These are phyloP conservation scores for Lecanicillium sp. DNA, from an alignment of 2,329 filamentous ascomycete genomes.

Conservation along the genomic window DNA sequence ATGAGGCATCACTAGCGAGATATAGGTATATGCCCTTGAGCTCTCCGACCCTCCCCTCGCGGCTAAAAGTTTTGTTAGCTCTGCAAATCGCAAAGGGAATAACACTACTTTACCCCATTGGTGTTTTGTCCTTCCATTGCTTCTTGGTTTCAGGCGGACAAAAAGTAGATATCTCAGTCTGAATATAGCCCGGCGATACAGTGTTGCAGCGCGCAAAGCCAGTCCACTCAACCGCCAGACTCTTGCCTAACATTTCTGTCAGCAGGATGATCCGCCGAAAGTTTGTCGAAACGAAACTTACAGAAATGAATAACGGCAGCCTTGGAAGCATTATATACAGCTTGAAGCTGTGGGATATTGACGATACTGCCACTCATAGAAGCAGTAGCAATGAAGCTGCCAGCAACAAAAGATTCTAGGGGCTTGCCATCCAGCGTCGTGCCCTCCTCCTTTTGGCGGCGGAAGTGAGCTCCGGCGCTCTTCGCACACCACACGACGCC, in stretches of 20 bases:
- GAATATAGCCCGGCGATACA: constrained; percentile 29
- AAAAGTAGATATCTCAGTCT: constrained; percentile 47
- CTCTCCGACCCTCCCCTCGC: constrained; percentile 11
- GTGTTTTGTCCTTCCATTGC: constrained; percentile 50
- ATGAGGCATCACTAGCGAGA: constrained; percentile 44
- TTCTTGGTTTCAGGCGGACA: constrained; percentile 57
- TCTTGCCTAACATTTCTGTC: too few relatives aligned
- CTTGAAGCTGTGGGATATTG: constrained; percentile 47
- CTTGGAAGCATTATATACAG: constrained; percentile 52
- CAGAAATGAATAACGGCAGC: constrained; percentile 51
- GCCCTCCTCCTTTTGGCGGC: constrained; percentile 23
- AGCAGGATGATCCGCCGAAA: neutral
- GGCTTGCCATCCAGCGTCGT: neutral
- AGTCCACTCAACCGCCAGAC: constrained; percentile 49
- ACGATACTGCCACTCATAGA: constrained; percentile 45
- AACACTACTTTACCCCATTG: neutral
- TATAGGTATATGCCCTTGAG: constrained; percentile 39
- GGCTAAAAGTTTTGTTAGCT: constrained; percentile 14
- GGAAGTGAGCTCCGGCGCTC: constrained; percentile 37
- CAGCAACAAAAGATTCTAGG: constrained; percentile 25
- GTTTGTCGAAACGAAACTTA: constrained; percentile 35
- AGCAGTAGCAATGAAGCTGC: constrained; percentile 47
- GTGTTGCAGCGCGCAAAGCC: constrained; percentile 53
- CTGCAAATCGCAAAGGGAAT: neutral
- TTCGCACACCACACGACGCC: constrained; percentile 40